These are phyloP conservation scores for Solanum hybrid DNA, from an alignment of 305 asterid genomes.

Conservation along the genomic window DNA sequence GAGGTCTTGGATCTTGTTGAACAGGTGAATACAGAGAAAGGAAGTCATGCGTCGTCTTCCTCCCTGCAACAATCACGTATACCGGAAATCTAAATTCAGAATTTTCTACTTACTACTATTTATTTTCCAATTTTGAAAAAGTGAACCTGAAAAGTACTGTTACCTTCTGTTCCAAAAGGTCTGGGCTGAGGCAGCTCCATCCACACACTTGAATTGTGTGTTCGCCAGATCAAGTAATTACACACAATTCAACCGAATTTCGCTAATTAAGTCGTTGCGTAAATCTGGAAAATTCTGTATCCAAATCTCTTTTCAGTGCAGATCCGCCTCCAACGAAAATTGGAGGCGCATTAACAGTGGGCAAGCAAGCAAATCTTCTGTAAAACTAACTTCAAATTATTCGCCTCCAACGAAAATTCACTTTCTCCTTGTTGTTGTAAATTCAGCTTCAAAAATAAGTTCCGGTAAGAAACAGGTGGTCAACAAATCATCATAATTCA, in stretches of 20 bases:
- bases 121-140: background rate
- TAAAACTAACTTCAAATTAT: background rate
- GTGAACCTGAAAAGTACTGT: background rate
- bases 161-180: slow-evolving; percentile 59
- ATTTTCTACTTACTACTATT: background rate
- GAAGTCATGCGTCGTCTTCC: slow-evolving; percentile 89
- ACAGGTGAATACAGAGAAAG: slow-evolving; percentile 71
- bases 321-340: slow-evolving; percentile 53
- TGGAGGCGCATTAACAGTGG: slow-evolving; percentile 32
- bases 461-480: background rate
- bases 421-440: background rate
- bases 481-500: slow-evolving; percentile 16
- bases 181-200: slow-evolving; percentile 83
- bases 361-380: background rate
- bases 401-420: background rate
- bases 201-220: slow-evolving; percentile 1
- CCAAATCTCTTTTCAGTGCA: background rate
- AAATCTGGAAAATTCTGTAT: background rate
- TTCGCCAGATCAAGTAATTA: slow-evolving; percentile 1
- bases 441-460: background rate
- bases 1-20: slow-evolving; percentile 63
- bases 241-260: slow-evolving; percentile 4
- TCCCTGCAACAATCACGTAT: slow-evolving; percentile 25
- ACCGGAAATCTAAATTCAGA: background rate
- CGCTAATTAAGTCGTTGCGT: background rate